These are phyloP conservation scores for Alternaria incomplexa DNA, from an alignment of 2,329 filamentous ascomycete species.

Conservation along the genomic window DNA sequence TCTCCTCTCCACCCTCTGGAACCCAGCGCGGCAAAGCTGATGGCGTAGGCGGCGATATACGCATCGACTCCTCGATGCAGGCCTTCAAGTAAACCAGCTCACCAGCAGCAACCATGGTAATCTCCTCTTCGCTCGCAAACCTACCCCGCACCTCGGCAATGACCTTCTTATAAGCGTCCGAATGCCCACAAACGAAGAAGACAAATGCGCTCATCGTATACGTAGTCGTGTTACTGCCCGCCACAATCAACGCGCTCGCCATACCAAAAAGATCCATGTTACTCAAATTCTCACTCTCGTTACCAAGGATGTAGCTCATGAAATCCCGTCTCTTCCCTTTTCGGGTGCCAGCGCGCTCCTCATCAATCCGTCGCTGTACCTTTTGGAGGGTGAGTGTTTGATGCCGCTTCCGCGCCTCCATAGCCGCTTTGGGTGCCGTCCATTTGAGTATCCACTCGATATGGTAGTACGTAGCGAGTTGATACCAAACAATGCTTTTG, in stretches of 20 bases:
- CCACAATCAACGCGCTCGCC: slow-evolving; percentile 6
- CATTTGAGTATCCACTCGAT: slow-evolving; percentile 1
- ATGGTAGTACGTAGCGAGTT: slow-evolving; percentile 1
- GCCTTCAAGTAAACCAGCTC: slow-evolving; percentile 1
- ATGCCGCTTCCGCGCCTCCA: slow-evolving; percentile 5
- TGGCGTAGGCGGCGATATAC: slow-evolving; percentile 1
- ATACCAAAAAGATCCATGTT: slow-evolving; percentile 1
- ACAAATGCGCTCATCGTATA: slow-evolving; percentile 2
- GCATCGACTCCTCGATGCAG: slow-evolving; percentile 3
- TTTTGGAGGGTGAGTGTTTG: not conserved
- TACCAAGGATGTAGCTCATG: slow-evolving; percentile 4
- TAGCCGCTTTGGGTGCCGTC: slow-evolving; percentile 1
- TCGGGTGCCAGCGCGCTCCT: not conserved
- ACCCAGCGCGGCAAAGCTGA: slow-evolving; percentile 5
- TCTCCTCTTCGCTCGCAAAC: slow-evolving; percentile 1
- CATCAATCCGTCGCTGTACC: slow-evolving; percentile 1
- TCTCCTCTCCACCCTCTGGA: slow-evolving; percentile 3
- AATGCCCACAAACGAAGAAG: slow-evolving; percentile 1
- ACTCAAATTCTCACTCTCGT: not conserved
- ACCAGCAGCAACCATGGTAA: slow-evolving; percentile 3
- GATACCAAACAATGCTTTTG: slow-evolving; percentile 3
- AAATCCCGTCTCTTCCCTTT: not conserved
- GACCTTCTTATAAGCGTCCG: not conserved
- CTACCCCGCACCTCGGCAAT: not conserved
- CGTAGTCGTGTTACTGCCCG: slow-evolving; percentile 3